These are phyloP conservation scores for Lagenaria siceraria DNA, from an alignment of 306 rosid genomes.

Conservation along the genomic window DNA sequence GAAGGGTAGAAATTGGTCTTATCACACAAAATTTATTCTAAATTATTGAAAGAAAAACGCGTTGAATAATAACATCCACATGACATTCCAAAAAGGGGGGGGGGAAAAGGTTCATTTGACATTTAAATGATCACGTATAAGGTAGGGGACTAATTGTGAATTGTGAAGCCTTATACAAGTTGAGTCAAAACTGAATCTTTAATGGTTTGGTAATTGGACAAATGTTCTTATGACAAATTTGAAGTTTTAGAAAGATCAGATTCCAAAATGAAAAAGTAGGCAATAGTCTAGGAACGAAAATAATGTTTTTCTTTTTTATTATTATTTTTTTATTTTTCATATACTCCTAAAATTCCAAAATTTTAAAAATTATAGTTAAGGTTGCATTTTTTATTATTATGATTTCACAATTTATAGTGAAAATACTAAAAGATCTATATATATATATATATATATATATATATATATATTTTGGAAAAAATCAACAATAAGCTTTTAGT, in stretches of 20 bases:
- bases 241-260: neutral
- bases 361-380: neutral
- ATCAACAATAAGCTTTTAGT: too few relatives aligned
- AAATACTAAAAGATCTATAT: too few relatives aligned
- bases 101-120: neutral
- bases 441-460: too few relatives aligned
- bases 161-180: neutral
- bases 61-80: neutral
- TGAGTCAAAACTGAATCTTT: neutral
- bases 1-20: neutral
- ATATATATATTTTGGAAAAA: too few relatives aligned
- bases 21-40: neutral
- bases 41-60: too few relatives aligned
- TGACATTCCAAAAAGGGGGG: neutral
- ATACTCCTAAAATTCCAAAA: neutral
- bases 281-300: neutral
- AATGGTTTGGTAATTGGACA: neutral
- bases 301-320: neutral
- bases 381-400: too few relatives aligned
- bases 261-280: neutral
- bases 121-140: too few relatives aligned
- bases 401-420: too few relatives aligned
- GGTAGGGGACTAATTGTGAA: neutral
- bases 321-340: neutral
- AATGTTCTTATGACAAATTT: neutral